Evolutionary conservation across 1,139 yeast genomes (phyloP).

Genomic region (Taphrina communis): DNA sequence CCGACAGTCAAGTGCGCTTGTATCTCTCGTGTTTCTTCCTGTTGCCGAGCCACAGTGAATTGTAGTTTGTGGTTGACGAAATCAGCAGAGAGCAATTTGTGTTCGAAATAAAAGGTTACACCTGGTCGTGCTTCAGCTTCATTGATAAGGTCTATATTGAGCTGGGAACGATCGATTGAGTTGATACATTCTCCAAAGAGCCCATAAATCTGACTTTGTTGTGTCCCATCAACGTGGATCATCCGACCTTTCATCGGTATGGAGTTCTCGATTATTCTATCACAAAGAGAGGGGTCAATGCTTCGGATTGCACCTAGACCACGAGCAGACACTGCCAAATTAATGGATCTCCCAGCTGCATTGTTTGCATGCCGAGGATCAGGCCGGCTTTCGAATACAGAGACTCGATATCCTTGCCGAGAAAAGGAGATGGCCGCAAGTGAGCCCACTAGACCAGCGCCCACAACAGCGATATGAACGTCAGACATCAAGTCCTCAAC

Average conservation of each 20-base stretch:
- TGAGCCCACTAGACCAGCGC: constrained; percentile 91
- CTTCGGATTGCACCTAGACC: constrained; percentile 73
- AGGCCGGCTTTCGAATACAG: constrained; percentile 65
- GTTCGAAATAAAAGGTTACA: constrained; percentile 62
- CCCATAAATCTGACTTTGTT: constrained; percentile 76
- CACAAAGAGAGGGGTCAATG: constrained; percentile 66
- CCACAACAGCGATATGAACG: constrained; percentile 51
- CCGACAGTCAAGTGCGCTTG: constrained; percentile 70
- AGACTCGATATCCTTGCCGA: constrained; percentile 73
- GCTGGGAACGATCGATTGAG: constrained; percentile 76
- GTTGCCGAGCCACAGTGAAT: constrained; percentile 9
- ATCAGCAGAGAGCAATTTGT: constrained; percentile 60
- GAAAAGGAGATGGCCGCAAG: constrained; percentile 81
- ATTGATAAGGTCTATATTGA: constrained; percentile 68
- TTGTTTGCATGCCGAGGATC: constrained; percentile 53
- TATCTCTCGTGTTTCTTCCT: constrained; percentile 46
- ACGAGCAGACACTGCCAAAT: constrained; percentile 82
- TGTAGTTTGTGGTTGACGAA: constrained; percentile 46
- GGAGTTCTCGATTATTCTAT: constrained; percentile 62
- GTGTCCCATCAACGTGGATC: constrained; percentile 79
- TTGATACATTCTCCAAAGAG: constrained; percentile 75
- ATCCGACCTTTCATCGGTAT: constrained; percentile 89
- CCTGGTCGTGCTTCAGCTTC: constrained; percentile 60
- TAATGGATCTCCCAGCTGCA: constrained; percentile 68
- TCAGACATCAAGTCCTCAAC: constrained; percentile 19